Base-by-base conservation (phyloP, 169 alveolate species). In the Plasmodium chabaudi region DNA sequence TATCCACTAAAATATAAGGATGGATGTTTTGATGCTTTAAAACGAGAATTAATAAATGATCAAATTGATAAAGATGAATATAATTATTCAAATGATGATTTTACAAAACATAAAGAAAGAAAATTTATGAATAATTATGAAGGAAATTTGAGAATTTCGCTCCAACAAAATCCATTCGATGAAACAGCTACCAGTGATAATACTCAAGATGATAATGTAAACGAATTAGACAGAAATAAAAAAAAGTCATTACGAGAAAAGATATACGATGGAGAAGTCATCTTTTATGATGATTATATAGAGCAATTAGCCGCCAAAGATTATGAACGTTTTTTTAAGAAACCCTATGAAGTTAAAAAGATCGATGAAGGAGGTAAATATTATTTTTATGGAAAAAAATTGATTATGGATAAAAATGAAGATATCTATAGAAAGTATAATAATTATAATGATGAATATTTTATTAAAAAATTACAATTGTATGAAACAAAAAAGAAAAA, bases 261-360 rank as follows among this genome's bases (percentile, higher is more conserved):
- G 17, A 60, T 93, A 47, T 87, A 87, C 47, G 93, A 89, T 61
- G 95, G 95, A 15, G 95, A 93, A 92, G 93, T 90, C 19, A 82
- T 82, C 65, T 82, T 82, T 67, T 87, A 73, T 64, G 88, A 87
- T 34, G 88, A 87, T 61, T 72, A 72, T 47, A 42, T 72, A 64
- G 88, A 73, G 47, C 82, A 87, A 57, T 23, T 61, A 56, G 92
- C 71, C 39, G 92, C 77, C 6, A 87, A 46, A 46, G 88, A 87
- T 64, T 72, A 87, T 68, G 79, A 87, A 27, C 15, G 39, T n/a
- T 87, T 87, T 71, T 87, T 75, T 88, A 72, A 51, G 73, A 82
- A 60, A 64, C 89, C 93, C 2, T 77, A 88, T 73, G 73, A 88
- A 60, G 60, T 75, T 42, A 60, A 70, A 64, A 69, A 60, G 39